These are phyloP conservation scores for Jaltomata sinuosa DNA, from an alignment of 257 asterid species.

Conservation along the genomic window DNA sequence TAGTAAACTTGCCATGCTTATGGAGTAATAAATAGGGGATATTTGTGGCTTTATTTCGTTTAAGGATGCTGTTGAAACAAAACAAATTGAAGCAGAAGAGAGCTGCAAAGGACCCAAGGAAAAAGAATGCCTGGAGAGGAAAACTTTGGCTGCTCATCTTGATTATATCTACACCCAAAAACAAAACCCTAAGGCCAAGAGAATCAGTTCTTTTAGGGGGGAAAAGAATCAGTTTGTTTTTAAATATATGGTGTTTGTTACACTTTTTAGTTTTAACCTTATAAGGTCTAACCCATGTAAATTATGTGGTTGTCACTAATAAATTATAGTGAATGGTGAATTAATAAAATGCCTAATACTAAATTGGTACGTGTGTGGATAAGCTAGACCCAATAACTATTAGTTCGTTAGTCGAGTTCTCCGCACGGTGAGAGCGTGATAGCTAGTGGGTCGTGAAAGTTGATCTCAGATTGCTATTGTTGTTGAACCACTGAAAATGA, in stretches of 20 bases:
- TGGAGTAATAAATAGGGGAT: not conserved
- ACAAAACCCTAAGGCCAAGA: not conserved
- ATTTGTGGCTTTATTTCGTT: not conserved
- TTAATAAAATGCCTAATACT: too few species aligned
- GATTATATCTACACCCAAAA: constrained; percentile 5
- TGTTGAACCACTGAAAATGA: too few species aligned
- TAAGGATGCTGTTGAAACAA: not conserved
- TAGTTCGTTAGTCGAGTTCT: too few species aligned
- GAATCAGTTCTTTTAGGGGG: not conserved
- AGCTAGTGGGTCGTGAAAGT: too few species aligned
- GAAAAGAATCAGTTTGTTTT: too few species aligned
- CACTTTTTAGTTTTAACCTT: not conserved
- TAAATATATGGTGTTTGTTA: not conserved
- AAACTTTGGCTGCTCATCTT: constrained; percentile 1
- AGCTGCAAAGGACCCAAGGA: not conserved
- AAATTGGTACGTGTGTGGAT: too few species aligned
- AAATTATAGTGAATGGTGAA: too few species aligned
- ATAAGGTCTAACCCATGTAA: not conserved
- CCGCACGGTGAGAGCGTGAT: too few species aligned
- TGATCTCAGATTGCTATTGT: too few species aligned
- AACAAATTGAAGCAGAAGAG: not conserved
- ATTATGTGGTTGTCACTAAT: too few species aligned
- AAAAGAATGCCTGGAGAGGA: not conserved
- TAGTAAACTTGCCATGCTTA: not conserved
- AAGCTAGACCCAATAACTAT: too few species aligned